Conservation (phyloP, 2,329 filamentous ascomycete species). For the Ophiocordyceps australis region DNA sequence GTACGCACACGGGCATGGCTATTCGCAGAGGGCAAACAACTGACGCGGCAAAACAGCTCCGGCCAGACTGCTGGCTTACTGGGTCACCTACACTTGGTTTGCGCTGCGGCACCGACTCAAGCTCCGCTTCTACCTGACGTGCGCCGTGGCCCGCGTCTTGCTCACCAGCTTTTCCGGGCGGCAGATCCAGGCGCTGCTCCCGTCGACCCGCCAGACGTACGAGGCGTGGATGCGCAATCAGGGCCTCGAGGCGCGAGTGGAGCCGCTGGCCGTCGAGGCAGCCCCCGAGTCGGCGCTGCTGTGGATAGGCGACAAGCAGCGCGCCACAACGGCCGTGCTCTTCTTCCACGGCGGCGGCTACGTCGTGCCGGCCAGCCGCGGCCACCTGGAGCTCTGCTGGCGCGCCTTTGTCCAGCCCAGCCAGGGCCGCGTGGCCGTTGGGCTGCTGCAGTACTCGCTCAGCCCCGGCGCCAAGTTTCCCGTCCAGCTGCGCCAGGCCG, state of each 20-base stretch:
- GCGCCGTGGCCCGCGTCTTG: constrained; percentile 4
- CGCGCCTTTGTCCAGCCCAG: constrained; percentile 7
- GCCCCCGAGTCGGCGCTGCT: constrained; percentile 5
- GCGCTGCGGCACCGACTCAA: constrained; percentile 5
- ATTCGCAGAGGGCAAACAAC: no score
- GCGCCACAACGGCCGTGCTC: constrained; percentile 10
- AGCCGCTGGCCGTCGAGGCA: constrained; percentile 5
- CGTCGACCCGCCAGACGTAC: constrained; percentile 6
- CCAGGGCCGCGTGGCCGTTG: constrained; percentile 11
- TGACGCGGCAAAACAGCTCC: no score
- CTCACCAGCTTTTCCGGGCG: constrained; percentile 6
- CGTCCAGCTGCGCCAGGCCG: constrained; percentile 12
- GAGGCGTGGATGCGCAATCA: constrained; percentile 6
- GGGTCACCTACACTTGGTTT: constrained; percentile 3
- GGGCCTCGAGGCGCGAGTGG: constrained; percentile 5
- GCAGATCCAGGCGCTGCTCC: constrained; percentile 7
- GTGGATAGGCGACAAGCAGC: constrained; percentile 10
- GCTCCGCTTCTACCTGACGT: constrained; percentile 3
- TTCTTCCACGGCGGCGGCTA: constrained; percentile 13
- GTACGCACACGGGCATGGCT: no score
- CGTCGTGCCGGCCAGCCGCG: constrained; percentile 5
- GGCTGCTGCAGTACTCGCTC: constrained; percentile 16
- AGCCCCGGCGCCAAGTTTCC: constrained; percentile 11
- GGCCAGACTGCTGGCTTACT: constrained; percentile 3
- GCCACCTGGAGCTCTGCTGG: constrained; percentile 11